These are phyloP conservation scores for Vicia sativa DNA, from an alignment of 306 rosid genomes.

Conservation along the genomic window DNA sequence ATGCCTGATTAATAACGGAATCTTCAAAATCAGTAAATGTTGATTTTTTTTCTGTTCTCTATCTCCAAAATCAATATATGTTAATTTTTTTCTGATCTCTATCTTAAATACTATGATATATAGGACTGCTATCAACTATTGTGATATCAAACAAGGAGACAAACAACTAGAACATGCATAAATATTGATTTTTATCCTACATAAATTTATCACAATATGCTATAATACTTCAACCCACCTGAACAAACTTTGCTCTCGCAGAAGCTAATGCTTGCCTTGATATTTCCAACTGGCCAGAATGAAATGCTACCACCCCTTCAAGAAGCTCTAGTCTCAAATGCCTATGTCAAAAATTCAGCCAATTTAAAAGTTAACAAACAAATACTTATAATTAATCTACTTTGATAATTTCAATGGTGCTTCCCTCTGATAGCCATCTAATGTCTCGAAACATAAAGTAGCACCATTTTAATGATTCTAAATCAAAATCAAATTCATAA, in stretches of 20 bases:
- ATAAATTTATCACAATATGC: constrained; percentile 13
- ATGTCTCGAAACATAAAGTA: constrained; percentile 93
- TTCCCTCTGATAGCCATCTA: constrained; percentile 75
- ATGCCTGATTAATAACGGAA: neutral
- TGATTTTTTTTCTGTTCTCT: no score
- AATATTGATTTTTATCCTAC: neutral
- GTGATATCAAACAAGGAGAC: constrained; percentile 13
- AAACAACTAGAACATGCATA: constrained; percentile 1
- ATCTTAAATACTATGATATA: constrained; percentile 12
- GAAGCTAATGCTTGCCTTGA: constrained; percentile 61
- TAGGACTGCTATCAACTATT: constrained; percentile 4
- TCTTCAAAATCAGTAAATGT: constrained; percentile 1
- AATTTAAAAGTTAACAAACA: constrained; percentile 19
- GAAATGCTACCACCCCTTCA: constrained; percentile 95
- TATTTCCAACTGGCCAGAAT: constrained; percentile 69
- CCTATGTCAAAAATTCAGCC: constrained; percentile 45
- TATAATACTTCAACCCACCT: constrained; percentile 49
- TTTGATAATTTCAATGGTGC: constrained; percentile 60
- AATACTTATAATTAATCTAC: constrained; percentile 13
- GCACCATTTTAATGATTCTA: constrained; percentile 32
- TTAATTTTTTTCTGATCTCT: neutral
- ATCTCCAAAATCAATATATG: no score
- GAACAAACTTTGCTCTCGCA: constrained; percentile 63
- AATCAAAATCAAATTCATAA: no score
- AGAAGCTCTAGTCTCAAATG: constrained; percentile 85